Percentiles rank a stretch among this genome's conserved stretches.
Conservation (phyloP, 169 alveolate species). For the Cryptosporidium xiaoi region DNA sequence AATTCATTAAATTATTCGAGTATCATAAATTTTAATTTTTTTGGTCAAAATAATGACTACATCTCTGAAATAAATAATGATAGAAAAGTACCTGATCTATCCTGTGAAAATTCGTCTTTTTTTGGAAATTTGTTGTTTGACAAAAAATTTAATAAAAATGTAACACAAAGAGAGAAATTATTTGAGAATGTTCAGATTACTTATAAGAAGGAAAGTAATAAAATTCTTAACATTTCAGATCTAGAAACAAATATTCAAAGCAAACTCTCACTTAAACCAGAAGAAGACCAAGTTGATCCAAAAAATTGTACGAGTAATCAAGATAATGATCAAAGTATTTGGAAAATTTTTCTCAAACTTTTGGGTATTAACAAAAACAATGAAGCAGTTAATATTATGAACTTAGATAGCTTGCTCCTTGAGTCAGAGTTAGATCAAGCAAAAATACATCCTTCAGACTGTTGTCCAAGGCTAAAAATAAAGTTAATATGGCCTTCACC, state of each 20-base stretch:
- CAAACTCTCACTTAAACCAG: not conserved
- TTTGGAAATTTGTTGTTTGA: constrained; percentile 14
- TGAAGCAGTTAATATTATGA: not conserved
- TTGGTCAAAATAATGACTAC: not conserved
- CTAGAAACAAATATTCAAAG: not conserved
- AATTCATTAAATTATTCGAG: constrained; percentile 15
- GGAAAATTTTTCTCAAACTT: constrained; percentile 32
- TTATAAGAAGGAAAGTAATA: not conserved
- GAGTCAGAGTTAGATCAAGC: constrained; percentile 60
- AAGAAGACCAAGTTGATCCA: not conserved
- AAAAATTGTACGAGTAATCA: not conserved
- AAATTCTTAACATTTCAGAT: not conserved
- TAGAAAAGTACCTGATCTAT: not conserved
- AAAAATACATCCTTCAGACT: constrained; percentile 51
- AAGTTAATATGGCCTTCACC: constrained; percentile 41
- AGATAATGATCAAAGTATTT: constrained; percentile 14
- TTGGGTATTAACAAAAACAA: constrained; percentile 17
- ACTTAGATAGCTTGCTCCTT: constrained; percentile 37
- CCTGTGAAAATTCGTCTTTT: not conserved
- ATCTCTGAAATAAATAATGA: not conserved
- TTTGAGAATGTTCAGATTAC: constrained; percentile 5
- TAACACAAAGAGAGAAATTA: not conserved
- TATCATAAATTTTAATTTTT: not conserved
- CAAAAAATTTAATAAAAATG: not conserved
- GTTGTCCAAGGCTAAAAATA: constrained; percentile 55